Conservation (phyloP, 257 asterid genomes). For the Galeopsis tetrahit region DNA sequence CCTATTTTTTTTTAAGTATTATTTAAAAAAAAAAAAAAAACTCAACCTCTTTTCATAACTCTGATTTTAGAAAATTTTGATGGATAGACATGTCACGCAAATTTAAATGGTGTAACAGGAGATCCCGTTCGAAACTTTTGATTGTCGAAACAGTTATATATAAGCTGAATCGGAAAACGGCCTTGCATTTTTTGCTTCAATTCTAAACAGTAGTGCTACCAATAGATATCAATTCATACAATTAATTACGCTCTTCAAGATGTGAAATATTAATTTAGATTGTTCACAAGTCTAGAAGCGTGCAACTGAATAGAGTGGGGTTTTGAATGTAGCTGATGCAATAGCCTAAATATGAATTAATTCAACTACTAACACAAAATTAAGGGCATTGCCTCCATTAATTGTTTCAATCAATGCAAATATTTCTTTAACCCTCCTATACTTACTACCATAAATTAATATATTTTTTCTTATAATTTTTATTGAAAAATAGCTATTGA, state of each 20-base stretch:
- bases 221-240: neutral
- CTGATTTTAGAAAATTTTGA: too few relatives aligned
- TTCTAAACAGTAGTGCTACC: neutral
- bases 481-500: too few relatives aligned
- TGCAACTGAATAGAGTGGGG: slow-evolving; percentile 19
- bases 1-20: too few relatives aligned
- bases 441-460: neutral
- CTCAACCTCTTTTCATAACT: too few relatives aligned
- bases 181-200: neutral
- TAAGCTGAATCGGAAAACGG: neutral
- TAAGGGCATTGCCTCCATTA: slow-evolving; percentile 32
- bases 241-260: neutral
- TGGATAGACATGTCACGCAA: too few relatives aligned
- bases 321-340: slow-evolving; percentile 7
- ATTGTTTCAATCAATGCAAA: slow-evolving; percentile 26
- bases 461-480: too few relatives aligned
- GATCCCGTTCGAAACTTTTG: too few relatives aligned
- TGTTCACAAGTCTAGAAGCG: neutral
- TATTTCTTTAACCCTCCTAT: slow-evolving; percentile 5
- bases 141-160: neutral
- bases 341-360: slow-evolving; percentile 29
- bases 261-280: neutral
- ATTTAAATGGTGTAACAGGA: too few relatives aligned
- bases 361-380: slow-evolving; percentile 18
- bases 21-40: too few relatives aligned